Percentiles rank a stretch among this genome's conserved stretches.
These are phyloP conservation scores for Oryza glaberrima DNA, from an alignment of 176 grass and related monocot genomes.

Conservation along the genomic window DNA sequence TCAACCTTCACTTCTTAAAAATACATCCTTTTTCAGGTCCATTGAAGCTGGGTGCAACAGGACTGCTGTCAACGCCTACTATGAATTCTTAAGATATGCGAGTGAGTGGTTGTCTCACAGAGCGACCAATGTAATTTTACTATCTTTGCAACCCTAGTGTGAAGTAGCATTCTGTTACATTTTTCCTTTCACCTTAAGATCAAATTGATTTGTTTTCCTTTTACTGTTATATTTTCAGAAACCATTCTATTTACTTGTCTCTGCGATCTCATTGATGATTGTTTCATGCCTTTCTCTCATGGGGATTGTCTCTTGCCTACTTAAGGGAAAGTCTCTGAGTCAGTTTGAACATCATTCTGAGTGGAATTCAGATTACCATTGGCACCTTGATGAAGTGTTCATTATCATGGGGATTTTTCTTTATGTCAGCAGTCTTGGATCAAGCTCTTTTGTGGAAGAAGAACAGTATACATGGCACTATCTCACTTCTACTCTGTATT, in stretches of 20 bases:
- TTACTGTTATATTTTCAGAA: slow-evolving; percentile 65
- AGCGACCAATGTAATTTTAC: slow-evolving; percentile 89
- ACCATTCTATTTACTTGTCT: slow-evolving; percentile 73
- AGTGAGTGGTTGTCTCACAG: slow-evolving; percentile 97
- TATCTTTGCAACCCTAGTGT: slow-evolving; percentile 38
- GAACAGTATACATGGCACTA: slow-evolving; percentile 98
- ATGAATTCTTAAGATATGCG: slow-evolving; percentile 75
- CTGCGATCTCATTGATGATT: slow-evolving; percentile 68
- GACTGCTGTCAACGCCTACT: slow-evolving; percentile 58
- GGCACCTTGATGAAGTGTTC: slow-evolving; percentile 71
- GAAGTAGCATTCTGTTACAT: background rate
- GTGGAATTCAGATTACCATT: slow-evolving; percentile 35
- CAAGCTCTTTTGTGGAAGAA: slow-evolving; percentile 99
- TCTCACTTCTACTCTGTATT: slow-evolving; percentile 76
- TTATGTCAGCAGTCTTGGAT: slow-evolving; percentile 68
- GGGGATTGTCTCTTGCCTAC: slow-evolving; percentile 42
- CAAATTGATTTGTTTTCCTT: slow-evolving; percentile 28
- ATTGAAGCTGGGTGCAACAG: slow-evolving; percentile 41
- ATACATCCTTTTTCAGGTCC: slow-evolving; percentile 50
- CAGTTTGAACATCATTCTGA: slow-evolving; percentile 24
- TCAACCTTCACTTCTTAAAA: slow-evolving; percentile 17
- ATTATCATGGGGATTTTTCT: slow-evolving; percentile 66
- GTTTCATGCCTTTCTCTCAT: slow-evolving; percentile 66
- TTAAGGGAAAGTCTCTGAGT: slow-evolving; percentile 40
- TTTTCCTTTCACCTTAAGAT: background rate